A percentile compares a stretch with the other conserved stretches of the same genome.
These are phyloP conservation scores for Komagataea norvegica DNA, from an alignment of 1,139 yeast genomes.

Conservation along the genomic window DNA sequence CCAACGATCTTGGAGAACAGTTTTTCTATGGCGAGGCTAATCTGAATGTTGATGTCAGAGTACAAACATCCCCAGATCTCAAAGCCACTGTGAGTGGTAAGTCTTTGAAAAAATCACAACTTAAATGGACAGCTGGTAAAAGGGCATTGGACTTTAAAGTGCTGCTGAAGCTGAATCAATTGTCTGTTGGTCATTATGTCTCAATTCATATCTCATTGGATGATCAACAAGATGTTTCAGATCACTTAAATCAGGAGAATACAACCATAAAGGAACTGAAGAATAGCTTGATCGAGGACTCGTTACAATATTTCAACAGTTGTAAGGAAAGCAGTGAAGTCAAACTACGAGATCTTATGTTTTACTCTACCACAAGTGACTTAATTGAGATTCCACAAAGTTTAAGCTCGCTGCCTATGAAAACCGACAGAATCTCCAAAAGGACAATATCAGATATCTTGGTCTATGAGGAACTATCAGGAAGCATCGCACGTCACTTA, in stretches of 20 bases:
- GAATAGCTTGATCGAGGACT: constrained; percentile 10
- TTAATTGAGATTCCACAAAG: constrained; percentile 16
- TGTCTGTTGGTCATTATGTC: constrained; percentile 11
- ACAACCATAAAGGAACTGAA: constrained; percentile 14
- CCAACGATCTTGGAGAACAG: constrained; percentile 28
- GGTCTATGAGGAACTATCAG: constrained; percentile 25
- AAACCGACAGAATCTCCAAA: constrained; percentile 18
- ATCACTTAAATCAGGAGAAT: constrained; percentile 14
- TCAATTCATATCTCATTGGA: constrained; percentile 12
- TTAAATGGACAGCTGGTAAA: constrained; percentile 21
- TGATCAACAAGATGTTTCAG: constrained; percentile 3
- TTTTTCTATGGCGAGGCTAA: constrained; percentile 23
- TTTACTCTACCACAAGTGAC: constrained; percentile 18
- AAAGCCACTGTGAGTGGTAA: neutral
- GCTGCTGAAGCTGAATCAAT: constrained; percentile 2
- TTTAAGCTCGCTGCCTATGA: constrained; percentile 12
- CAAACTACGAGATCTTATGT: constrained; percentile 3
- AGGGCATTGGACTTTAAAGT: constrained; percentile 17
- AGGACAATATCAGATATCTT: constrained; percentile 11
- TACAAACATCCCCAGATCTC: constrained; percentile 1
- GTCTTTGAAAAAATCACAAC: neutral
- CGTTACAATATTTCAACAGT: constrained; percentile 5
- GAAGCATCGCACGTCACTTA: constrained; percentile 28
- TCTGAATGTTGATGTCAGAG: constrained; percentile 11
- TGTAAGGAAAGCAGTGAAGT: constrained; percentile 5